Conservation (phyloP, 768 basidiomycete genomes). For the Agrocybe pediades region DNA sequence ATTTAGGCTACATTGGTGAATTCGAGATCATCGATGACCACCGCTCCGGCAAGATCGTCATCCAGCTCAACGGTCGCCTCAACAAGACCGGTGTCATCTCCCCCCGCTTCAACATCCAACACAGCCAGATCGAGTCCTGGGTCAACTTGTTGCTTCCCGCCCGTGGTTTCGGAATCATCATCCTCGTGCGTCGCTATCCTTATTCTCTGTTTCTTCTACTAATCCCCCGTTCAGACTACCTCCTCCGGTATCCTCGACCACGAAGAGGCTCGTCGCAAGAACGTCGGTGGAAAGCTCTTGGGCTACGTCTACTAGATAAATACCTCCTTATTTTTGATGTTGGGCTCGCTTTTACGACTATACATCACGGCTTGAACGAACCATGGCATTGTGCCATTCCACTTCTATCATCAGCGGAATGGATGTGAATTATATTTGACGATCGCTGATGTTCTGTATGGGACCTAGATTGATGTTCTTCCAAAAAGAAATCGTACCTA, state of each 20-base stretch:
- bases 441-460: too few species aligned
- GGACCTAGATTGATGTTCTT: too few species aligned
- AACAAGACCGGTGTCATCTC: slow-evolving; percentile 99
- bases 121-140: slow-evolving; percentile 91
- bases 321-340: neutral
- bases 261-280: slow-evolving; percentile 98
- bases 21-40: slow-evolving; percentile 99
- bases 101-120: slow-evolving; percentile 97
- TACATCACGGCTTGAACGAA: neutral
- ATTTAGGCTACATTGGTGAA: slow-evolving; percentile 93
- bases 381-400: neutral
- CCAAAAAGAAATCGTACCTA: too few species aligned
- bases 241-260: slow-evolving; percentile 99
- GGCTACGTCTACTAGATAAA: slow-evolving; percentile 82
- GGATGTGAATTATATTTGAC: too few species aligned
- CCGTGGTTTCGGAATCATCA: slow-evolving; percentile 95
- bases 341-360: neutral
- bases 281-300: slow-evolving; percentile 93
- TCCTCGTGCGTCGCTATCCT: slow-evolving; percentile 62
- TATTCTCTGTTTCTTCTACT: neutral
- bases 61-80: slow-evolving; percentile 96
- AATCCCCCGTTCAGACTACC: slow-evolving; percentile 65
- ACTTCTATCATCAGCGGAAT: too few species aligned
- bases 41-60: slow-evolving; percentile 95
- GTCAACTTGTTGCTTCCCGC: slow-evolving; percentile 96